These are phyloP conservation scores for Arthromyces matolae DNA, from an alignment of 768 basidiomycete species.

Conservation along the genomic window DNA sequence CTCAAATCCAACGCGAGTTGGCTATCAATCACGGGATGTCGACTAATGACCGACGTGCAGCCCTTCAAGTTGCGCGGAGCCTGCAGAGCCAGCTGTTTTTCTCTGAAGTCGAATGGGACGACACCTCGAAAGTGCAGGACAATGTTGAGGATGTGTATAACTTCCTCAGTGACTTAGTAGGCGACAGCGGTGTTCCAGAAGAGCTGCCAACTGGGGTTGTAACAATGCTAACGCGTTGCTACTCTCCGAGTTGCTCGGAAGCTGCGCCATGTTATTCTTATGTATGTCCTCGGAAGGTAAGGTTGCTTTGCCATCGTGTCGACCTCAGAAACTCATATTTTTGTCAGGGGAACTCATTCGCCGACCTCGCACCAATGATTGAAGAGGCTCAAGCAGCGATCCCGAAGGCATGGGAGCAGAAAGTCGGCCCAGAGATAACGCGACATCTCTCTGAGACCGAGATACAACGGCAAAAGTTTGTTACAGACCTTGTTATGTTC, in stretches of 20 bases:
- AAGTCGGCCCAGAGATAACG: constrained; percentile 37
- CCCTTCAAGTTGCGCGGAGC: constrained; percentile 84
- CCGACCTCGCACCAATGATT: constrained; percentile 22
- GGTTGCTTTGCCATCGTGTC: constrained; percentile 3
- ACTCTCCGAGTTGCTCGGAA: constrained; percentile 81
- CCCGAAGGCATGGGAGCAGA: constrained; percentile 43
- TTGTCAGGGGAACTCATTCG: constrained; percentile 29
- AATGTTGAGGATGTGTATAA: constrained; percentile 92
- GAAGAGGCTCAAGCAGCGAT: constrained; percentile 29
- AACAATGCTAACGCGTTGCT: constrained; percentile 87
- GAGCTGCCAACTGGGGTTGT: constrained; percentile 85
- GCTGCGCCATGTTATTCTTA: constrained; percentile 79
- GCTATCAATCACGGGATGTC: constrained; percentile 71
- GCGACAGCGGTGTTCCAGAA: constrained; percentile 57
- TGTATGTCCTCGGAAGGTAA: constrained; percentile 70
- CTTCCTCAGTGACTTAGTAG: constrained; percentile 82
- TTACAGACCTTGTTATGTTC: constrained; percentile 3
- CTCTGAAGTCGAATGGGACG: constrained; percentile 95
- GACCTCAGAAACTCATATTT: background rate
- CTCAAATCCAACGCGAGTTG: constrained; percentile 81
- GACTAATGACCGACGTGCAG: constrained; percentile 75
- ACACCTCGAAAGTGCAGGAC: constrained; percentile 65
- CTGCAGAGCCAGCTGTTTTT: constrained; percentile 93
- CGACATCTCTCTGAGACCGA: constrained; percentile 68
- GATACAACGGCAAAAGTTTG: constrained; percentile 73